These are phyloP conservation scores for Diaporthe eres DNA, from an alignment of 2,329 filamentous ascomycete genomes.

Conservation along the genomic window DNA sequence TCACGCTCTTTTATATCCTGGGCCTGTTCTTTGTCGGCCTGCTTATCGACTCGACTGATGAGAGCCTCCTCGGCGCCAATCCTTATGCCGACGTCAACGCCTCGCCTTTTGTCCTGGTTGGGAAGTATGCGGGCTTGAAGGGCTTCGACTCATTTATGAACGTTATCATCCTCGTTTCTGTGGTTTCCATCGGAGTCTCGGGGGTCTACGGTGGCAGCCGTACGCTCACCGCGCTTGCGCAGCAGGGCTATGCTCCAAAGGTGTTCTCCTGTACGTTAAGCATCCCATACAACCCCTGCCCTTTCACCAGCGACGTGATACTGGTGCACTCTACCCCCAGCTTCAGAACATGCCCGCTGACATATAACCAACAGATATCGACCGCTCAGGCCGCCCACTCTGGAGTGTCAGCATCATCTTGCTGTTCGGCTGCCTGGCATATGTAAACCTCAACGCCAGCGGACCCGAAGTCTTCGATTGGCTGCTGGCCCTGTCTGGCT, in stretches of 20 bases:
- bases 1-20: constrained; percentile 68
- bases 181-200: constrained; percentile 71
- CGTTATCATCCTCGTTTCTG: constrained; percentile 70
- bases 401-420: constrained; percentile 63
- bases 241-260: constrained; percentile 71
- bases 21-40: constrained; percentile 67
- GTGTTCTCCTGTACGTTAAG: constrained; percentile 56
- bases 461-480: constrained; percentile 72
- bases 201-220: constrained; percentile 72
- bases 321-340: neutral
- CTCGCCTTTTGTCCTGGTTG: constrained; percentile 72
- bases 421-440: constrained; percentile 65
- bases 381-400: constrained; percentile 69
- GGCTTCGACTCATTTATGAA: constrained; percentile 72
- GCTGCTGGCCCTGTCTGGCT: constrained; percentile 75
- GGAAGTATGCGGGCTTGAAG: constrained; percentile 64
- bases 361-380: constrained; percentile 58
- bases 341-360: neutral
- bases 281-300: constrained; percentile 34
- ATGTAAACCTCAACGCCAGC: constrained; percentile 58
- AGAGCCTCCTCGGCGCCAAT: constrained; percentile 60
- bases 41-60: constrained; percentile 61
- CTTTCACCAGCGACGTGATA: neutral
- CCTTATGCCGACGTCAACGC: constrained; percentile 61
- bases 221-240: constrained; percentile 70